These are phyloP conservation scores for Volvox reticuliferus DNA, from an alignment of 139 green algal species.

Conservation along the genomic window DNA sequence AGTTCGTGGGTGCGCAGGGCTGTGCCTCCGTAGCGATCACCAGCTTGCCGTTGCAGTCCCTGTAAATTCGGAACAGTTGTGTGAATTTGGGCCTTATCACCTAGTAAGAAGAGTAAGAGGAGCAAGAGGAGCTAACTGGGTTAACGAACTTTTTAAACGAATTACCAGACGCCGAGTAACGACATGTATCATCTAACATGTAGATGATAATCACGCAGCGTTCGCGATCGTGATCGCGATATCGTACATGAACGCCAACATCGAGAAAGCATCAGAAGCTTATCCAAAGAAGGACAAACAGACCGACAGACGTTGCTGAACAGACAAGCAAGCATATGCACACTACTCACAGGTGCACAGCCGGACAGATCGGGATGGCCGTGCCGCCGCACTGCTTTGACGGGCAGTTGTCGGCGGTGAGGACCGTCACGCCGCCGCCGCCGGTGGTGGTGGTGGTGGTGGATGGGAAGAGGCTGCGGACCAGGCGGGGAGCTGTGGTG, in stretches of 20 bases:
- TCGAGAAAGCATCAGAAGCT: too few species aligned
- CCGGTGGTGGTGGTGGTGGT: not conserved
- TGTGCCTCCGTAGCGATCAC: not conserved
- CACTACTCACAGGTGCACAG: constrained; percentile 48
- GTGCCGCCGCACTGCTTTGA: constrained; percentile 20
- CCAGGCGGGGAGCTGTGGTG: constrained; percentile 18
- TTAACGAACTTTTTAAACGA: not conserved
- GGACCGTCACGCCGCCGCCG: not conserved
- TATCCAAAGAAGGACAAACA: too few species aligned
- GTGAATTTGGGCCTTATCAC: not conserved
- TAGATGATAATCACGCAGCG: not conserved
- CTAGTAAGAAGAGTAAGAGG: too few species aligned
- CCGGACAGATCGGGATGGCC: constrained; percentile 49
- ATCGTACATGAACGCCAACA: too few species aligned
- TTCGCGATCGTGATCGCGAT: too few species aligned
- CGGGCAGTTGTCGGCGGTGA: constrained; percentile 3
- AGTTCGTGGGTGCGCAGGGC: constrained; percentile 15
- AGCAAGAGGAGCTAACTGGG: not conserved
- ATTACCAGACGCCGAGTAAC: too few species aligned
- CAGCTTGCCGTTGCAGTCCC: constrained; percentile 34
- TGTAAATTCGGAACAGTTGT: not conserved
- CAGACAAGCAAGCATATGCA: not conserved
- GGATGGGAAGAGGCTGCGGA: not conserved
- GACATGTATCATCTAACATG: not conserved
- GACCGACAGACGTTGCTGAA: not conserved